Evolutionary conservation across 257 asterid genomes (phyloP), one percentile per base, ranked within the genome.

Genomic region (Craterostigma plantagineum): DNA sequence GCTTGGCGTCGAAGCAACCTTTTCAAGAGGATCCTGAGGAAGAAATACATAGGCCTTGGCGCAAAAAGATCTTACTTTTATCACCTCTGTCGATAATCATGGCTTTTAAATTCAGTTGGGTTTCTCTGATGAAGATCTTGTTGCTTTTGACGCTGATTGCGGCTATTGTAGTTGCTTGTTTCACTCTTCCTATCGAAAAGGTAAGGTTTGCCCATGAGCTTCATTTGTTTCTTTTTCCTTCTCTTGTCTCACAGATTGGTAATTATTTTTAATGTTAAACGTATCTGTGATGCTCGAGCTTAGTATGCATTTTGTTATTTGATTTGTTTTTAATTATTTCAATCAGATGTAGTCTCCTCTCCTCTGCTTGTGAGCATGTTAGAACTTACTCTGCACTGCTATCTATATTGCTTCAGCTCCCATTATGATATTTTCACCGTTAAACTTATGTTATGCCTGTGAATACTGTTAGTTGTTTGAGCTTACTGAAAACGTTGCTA

Each of bases 181-280:
- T 75, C 71, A 90, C 94, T 51, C 91, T 90, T 23, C 99, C 99
- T 1, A 43, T 84, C 42, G 96, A 90, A 38, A 70, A 84, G 94
- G 99, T 90, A 16, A 6, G 4, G n/a, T n/a, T n/a, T n/a, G n/a
- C n/a, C n/a, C n/a, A n/a, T n/a, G n/a, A n/a, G n/a, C n/a, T n/a
- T n/a, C n/a, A n/a, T n/a, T n/a, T n/a, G n/a, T n/a, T n/a, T n/a
- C n/a, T n/a, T n/a, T n/a, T n/a, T n/a, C n/a, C n/a, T n/a, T n/a
- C n/a, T n/a, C n/a, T n/a, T n/a, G n/a, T n/a, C n/a, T n/a, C n/a
- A n/a, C n/a, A n/a, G n/a, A n/a, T n/a, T n/a, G n/a, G n/a, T n/a
- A n/a, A n/a, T n/a, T n/a, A n/a, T n/a, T n/a, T n/a, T n/a, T n/a
- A n/a, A n/a, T n/a, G n/a, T n/a, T n/a, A n/a, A n/a, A n/a, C n/a